These are phyloP conservation scores for Mycena olivaceomarginata DNA, from an alignment of 768 basidiomycete genomes.

Conservation along the genomic window DNA sequence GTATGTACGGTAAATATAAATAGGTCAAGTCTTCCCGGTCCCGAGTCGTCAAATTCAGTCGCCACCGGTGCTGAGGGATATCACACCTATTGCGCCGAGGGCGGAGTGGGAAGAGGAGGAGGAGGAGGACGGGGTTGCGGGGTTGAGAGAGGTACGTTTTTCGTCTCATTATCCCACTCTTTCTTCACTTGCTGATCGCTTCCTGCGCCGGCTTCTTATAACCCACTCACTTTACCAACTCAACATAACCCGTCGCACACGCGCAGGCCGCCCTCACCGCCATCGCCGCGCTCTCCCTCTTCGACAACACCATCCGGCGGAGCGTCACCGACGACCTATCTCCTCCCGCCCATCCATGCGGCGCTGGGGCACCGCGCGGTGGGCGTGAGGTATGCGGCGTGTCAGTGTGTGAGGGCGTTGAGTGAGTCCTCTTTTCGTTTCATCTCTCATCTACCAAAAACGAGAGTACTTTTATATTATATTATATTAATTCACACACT, in stretches of 20 bases:
- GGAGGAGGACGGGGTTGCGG: slow-evolving; percentile 70
- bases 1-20: too few species aligned
- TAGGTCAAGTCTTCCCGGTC: too few species aligned
- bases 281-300: slow-evolving; percentile 84
- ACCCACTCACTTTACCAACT: not conserved
- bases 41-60: too few species aligned
- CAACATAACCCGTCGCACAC: not conserved
- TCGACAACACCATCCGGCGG: slow-evolving; percentile 83
- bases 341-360: slow-evolving; percentile 68
- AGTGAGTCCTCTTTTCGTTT: slow-evolving; percentile 41
- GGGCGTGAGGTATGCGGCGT: slow-evolving; percentile 90
- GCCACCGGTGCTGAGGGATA: slow-evolving; percentile 70
- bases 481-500: too few species aligned
- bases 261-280: slow-evolving; percentile 80
- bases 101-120: slow-evolving; percentile 81
- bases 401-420: slow-evolving; percentile 89
- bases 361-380: slow-evolving; percentile 77
- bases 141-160: slow-evolving; percentile 77
- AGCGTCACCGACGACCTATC: slow-evolving; percentile 76
- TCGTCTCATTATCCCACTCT: too few species aligned
- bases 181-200: not conserved
- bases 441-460: too few species aligned
- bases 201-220: slow-evolving; percentile 2
- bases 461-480: too few species aligned
- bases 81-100: slow-evolving; percentile 61